Evolutionary conservation across 164 flowering plant genomes (phyloP).

Genomic region (Euptelea pleiosperma): DNA sequence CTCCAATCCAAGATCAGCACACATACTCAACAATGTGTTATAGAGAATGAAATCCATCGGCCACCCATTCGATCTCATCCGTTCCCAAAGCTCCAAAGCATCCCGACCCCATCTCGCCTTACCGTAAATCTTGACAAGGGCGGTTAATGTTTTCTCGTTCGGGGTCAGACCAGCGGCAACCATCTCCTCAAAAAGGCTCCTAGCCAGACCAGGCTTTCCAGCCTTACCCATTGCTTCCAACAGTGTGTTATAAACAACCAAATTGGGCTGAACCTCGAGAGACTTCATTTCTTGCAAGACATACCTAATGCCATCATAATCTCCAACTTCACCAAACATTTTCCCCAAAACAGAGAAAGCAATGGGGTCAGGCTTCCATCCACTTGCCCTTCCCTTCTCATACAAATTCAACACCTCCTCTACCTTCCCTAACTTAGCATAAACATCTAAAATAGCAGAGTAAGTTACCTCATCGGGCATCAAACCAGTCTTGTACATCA

Average conservation of each 20-base stretch:
- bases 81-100: slow-evolving; percentile 77
- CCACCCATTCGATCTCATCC: slow-evolving; percentile 71
- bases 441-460: slow-evolving; percentile 84
- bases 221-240: slow-evolving; percentile 90
- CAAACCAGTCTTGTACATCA: slow-evolving; percentile 81
- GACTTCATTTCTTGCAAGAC: slow-evolving; percentile 81
- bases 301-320: slow-evolving; percentile 79
- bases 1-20: slow-evolving; percentile 87
- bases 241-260: slow-evolving; percentile 83
- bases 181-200: slow-evolving; percentile 79
- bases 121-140: slow-evolving; percentile 82
- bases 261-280: slow-evolving; percentile 70
- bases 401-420: slow-evolving; percentile 89
- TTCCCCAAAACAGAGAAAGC: slow-evolving; percentile 74
- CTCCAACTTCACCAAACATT: slow-evolving; percentile 92
- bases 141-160: slow-evolving; percentile 72
- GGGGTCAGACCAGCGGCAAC: slow-evolving; percentile 61
- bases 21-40: slow-evolving; percentile 89
- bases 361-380: slow-evolving; percentile 81
- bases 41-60: slow-evolving; percentile 80
- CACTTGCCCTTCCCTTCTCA: slow-evolving; percentile 81
- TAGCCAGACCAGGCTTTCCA: slow-evolving; percentile 84
- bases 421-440: slow-evolving; percentile 75
- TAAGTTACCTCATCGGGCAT: slow-evolving; percentile 98
- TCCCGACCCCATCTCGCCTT: slow-evolving; percentile 84